phyloP scores from a whole-genome alignment of 1,139 yeast genomes.

The Taphrina flavorubra region DNA sequence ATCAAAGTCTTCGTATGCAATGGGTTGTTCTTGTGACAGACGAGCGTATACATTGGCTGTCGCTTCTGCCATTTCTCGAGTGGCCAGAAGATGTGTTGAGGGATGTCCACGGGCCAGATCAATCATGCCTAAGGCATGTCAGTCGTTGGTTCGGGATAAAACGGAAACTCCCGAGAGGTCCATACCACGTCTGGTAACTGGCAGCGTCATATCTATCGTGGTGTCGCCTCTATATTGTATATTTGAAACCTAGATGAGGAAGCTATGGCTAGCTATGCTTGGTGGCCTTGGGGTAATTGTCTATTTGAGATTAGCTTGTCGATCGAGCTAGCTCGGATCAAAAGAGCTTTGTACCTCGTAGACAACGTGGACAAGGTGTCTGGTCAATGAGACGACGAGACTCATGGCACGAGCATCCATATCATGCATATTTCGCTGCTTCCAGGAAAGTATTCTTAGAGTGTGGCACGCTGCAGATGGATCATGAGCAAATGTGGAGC shows the following conservation, averaged over 20 bases:
- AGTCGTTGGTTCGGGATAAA: not conserved
- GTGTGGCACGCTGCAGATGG: slow-evolving; percentile 3
- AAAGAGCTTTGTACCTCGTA: too few species aligned
- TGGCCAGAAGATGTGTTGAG: slow-evolving; percentile 16
- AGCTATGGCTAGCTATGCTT: not conserved
- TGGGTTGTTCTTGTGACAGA: not conserved
- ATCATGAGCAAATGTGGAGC: not conserved
- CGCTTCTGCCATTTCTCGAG: slow-evolving; percentile 13
- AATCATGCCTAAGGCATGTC: slow-evolving; percentile 8
- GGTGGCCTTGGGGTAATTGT: too few species aligned
- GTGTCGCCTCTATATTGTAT: not conserved
- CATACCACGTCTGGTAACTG: not conserved
- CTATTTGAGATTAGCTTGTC: not conserved
- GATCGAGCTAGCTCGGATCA: not conserved
- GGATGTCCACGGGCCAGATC: slow-evolving; percentile 30
- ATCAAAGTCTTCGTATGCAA: slow-evolving; percentile 2
- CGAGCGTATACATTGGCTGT: slow-evolving; percentile 12
- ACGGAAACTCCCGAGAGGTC: not conserved
- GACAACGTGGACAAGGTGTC: too few species aligned
- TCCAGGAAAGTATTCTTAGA: not conserved
- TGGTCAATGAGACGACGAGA: too few species aligned
- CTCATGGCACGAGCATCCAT: too few species aligned
- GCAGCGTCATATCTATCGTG: not conserved
- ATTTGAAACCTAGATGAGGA: not conserved
- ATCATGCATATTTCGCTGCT: too few species aligned